Conservation (phyloP, 768 basidiomycete species). For the Xerocomellus intermedius region DNA sequence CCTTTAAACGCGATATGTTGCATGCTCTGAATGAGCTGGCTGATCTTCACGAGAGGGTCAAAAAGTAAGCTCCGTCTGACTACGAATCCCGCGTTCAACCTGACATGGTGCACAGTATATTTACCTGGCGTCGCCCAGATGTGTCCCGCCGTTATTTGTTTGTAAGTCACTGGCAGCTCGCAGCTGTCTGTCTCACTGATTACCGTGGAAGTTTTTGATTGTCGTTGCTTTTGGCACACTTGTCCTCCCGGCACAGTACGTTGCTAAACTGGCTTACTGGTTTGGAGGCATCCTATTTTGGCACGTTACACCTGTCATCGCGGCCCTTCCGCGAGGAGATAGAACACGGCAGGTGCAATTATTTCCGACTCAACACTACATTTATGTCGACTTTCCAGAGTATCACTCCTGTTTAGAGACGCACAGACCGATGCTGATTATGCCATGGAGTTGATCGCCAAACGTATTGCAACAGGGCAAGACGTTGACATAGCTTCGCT, state of each 20-base stretch:
- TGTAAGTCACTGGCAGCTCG: constrained; percentile 33
- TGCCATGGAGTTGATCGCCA: constrained; percentile 66
- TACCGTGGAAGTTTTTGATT: constrained; percentile 34
- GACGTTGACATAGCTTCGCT: constrained; percentile 38
- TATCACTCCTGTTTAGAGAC: constrained; percentile 47
- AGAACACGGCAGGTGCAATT: constrained; percentile 41
- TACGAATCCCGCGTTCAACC: not conserved
- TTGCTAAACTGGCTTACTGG: constrained; percentile 49
- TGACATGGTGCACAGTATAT: constrained; percentile 42
- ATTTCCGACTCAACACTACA: not conserved
- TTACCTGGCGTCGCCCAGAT: constrained; percentile 60
- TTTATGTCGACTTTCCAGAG: constrained; percentile 29
- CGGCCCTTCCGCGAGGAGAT: constrained; percentile 46
- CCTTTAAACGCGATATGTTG: constrained; percentile 43
- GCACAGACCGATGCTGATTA: constrained; percentile 69
- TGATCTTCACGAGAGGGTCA: constrained; percentile 62
- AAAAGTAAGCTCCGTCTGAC: constrained; percentile 45
- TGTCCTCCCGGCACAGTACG: constrained; percentile 48
- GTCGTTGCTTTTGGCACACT: constrained; percentile 39
- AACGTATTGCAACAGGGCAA: constrained; percentile 55
- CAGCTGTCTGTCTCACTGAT: not conserved
- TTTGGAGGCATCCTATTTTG: constrained; percentile 55
- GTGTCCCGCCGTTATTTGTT: constrained; percentile 48
- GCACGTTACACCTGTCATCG: constrained; percentile 60
- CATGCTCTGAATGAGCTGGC: constrained; percentile 46